Conservation (phyloP, 2,329 filamentous ascomycete species). For the Rachicladosporium sp. region DNA sequence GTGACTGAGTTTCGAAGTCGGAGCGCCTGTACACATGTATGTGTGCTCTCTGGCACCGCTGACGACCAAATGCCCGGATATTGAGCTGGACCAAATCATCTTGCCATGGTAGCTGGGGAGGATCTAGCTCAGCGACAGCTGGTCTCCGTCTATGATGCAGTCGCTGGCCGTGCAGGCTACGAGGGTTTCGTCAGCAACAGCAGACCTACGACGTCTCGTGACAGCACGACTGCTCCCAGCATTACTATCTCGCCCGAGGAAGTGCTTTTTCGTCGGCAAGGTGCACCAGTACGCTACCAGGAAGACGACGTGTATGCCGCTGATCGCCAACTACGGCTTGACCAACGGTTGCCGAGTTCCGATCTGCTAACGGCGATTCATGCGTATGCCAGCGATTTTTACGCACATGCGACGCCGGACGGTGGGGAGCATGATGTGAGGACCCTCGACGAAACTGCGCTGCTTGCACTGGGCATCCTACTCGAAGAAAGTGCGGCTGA, state of each 20-base stretch:
- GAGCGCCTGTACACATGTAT: no score
- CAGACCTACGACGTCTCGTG: conserved; percentile 16
- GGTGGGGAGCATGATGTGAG: conserved; percentile 30
- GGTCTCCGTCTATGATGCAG: conserved; percentile 56
- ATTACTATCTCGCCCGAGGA: conserved; percentile 52
- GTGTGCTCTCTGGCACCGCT: no score
- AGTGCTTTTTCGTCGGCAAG: conserved; percentile 52
- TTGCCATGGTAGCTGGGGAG: neutral
- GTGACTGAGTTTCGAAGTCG: no score
- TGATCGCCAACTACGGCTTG: conserved; percentile 41
- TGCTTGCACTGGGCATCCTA: conserved; percentile 62
- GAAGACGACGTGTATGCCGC: conserved; percentile 63
- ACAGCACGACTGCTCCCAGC: conserved; percentile 16
- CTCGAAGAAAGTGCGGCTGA: conserved; percentile 57
- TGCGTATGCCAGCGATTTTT: conserved; percentile 55
- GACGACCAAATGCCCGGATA: no score
- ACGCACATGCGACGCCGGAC: conserved; percentile 29
- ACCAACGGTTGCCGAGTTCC: conserved; percentile 49
- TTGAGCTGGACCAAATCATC: no score
- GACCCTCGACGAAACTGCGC: conserved; percentile 67
- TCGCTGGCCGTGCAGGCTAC: conserved; percentile 44
- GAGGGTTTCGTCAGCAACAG: conserved; percentile 29
- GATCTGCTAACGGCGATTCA: conserved; percentile 60
- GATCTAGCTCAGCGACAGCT: conserved; percentile 1
- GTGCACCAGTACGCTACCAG: conserved; percentile 54